Evolutionary conservation across 176 grass and related monocot species (phyloP).

Genomic region (Musa schizocarpa): DNA sequence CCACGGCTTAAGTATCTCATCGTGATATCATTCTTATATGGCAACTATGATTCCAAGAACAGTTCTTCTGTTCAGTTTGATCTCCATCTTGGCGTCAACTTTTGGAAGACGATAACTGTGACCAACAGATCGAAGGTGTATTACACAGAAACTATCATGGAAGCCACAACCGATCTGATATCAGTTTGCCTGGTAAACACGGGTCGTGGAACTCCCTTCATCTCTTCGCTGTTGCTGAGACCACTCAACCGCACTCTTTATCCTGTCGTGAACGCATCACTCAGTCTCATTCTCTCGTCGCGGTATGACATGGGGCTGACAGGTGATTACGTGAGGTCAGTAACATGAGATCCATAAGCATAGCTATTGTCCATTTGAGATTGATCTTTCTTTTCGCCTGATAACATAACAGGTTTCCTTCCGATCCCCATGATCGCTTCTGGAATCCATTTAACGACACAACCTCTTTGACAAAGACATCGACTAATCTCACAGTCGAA

Average conservation of each 20-base stretch:
- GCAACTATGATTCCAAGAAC: slow-evolving; percentile 4
- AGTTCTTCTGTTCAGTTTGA: not conserved
- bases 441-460: slow-evolving; percentile 20
- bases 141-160: not conserved
- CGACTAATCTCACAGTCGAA: not conserved
- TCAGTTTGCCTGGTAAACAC: slow-evolving; percentile 18
- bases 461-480: slow-evolving; percentile 20
- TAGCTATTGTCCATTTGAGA: not conserved
- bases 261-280: not conserved
- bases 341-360: not conserved
- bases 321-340: not conserved
- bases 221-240: slow-evolving; percentile 5
- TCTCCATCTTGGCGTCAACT: slow-evolving; percentile 1
- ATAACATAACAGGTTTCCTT: slow-evolving; percentile 26
- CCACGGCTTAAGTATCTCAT: not conserved
- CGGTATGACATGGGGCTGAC: not conserved
- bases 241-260: not conserved
- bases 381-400: not conserved
- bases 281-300: not conserved
- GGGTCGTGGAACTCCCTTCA: not conserved
- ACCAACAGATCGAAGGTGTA: not conserved
- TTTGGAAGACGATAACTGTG: slow-evolving; percentile 7
- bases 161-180: not conserved
- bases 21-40: slow-evolving; percentile 1
- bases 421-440: slow-evolving; percentile 27